Evolutionary conservation across 768 basidiomycete species (phyloP), one percentile per base, ranked within the genome.

Genomic region (Lactifluus pinguis): DNA sequence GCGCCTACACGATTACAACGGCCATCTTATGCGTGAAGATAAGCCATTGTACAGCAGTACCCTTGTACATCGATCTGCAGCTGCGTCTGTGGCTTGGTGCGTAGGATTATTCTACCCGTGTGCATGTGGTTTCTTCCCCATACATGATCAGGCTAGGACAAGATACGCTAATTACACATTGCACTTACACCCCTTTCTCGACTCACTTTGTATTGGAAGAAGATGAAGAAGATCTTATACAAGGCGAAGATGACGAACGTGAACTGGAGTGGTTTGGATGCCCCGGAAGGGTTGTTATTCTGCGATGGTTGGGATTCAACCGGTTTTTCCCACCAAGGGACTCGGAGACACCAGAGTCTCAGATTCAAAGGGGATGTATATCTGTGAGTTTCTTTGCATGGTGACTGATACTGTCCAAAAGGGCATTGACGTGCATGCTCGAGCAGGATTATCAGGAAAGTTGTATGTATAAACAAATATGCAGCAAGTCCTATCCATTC

Each of bases 31-130:
- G 51, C 77, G 86, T 38, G 84, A 86, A 69, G 88, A 91, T 61
- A 90, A 89, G 62, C 88, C 89, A 0, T 69, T 92, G 3, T 90
- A 89, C 68, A 86, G 83, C 65, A 86, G 81, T 45, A 76, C 79
- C 30, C 73, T 76, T 34, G 76, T 92, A 13, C 88, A 90, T 65
- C 82, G 80, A 65, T 81, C 85, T 15, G 76, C 83, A 9, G 79
- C 88, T 2, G 69, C 84, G 19, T 86, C 85, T 2, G 74, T 90
- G 1, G 71, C 76, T 41, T 91, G 89, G 89, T 86, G 62, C 17
- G 72, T 50, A 17, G 1, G 36, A 25, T 45, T 14, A 36, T 57
- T 61, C 15, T 21, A 8, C 47, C 50, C n/a, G 42, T 13, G 32
- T 21, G 4, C 19, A 25, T 21, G 13, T 38, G 6, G 5, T n/a